Evolutionary conservation across 306 rosid genomes (phyloP).

Genomic region (Cotoneaster glaucophyllus): DNA sequence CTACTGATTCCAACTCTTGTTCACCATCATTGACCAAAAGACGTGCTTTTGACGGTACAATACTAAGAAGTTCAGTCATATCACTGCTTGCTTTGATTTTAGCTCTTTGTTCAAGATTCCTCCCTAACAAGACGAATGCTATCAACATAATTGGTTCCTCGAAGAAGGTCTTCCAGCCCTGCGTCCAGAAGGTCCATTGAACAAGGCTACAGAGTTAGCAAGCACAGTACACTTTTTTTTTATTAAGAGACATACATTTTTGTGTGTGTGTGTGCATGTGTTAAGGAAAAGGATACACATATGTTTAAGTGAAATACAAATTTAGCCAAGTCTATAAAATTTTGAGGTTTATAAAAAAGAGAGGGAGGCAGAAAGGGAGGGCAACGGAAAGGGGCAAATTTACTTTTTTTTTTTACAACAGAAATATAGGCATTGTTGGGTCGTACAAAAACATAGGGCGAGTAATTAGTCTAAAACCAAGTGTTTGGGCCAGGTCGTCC

Average conservation of each 20-base stretch:
- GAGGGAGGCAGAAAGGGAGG: neutral
- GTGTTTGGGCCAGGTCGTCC: neutral
- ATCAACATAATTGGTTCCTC: constrained; percentile 98
- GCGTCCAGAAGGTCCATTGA: constrained; percentile 30
- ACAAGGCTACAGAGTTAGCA: neutral
- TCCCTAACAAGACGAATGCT: constrained; percentile 91
- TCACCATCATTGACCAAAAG: constrained; percentile 54
- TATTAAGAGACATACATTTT: no score
- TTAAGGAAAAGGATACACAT: no score
- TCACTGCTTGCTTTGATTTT: constrained; percentile 97
- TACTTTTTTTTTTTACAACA: neutral
- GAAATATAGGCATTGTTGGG: neutral
- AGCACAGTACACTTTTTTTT: neutral
- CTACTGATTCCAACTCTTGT: constrained; percentile 44
- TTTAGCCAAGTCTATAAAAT: neutral
- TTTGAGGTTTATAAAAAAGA: neutral
- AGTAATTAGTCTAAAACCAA: neutral
- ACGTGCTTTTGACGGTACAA: constrained; percentile 92
- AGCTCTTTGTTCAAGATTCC: constrained; percentile 97
- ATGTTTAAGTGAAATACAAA: neutral
- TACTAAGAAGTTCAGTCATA: constrained; percentile 89
- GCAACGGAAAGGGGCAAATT: neutral
- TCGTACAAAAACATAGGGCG: neutral
- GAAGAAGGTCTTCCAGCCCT: constrained; percentile 99
- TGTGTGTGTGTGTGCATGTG: no score